Evolutionary conservation across 331 rosid species (phyloP).

Genomic region (Rosa hybrid): DNA sequence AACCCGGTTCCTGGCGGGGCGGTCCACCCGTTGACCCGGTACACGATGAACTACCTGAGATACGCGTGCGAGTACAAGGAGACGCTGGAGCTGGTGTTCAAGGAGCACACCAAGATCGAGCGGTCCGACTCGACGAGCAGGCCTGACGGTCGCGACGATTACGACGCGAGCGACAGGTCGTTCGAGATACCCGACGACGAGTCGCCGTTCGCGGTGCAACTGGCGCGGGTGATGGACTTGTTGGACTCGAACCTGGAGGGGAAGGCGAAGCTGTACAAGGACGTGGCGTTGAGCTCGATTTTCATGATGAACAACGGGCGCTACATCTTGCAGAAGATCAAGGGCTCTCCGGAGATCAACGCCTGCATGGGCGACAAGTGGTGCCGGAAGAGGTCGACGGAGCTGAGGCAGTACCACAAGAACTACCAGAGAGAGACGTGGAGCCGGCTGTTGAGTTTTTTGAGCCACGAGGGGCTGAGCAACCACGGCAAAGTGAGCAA

Average conservation of each 20-base stretch:
- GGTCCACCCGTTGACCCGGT: slow-evolving; percentile 75
- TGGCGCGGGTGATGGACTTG: slow-evolving; percentile 56
- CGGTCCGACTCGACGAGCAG: slow-evolving; percentile 51
- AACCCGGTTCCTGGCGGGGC: slow-evolving; percentile 72
- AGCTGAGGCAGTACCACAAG: slow-evolving; percentile 66
- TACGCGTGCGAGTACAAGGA: slow-evolving; percentile 61
- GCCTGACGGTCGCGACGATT: not conserved
- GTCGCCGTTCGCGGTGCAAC: slow-evolving; percentile 51
- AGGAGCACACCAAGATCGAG: slow-evolving; percentile 51
- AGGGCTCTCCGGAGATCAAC: slow-evolving; percentile 50
- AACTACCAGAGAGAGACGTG: slow-evolving; percentile 74
- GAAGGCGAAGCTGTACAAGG: slow-evolving; percentile 60
- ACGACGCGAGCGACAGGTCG: slow-evolving; percentile 11
- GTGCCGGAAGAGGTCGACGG: slow-evolving; percentile 63
- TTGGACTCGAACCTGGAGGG: slow-evolving; percentile 64
- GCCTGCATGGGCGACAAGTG: slow-evolving; percentile 60
- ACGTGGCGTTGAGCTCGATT: slow-evolving; percentile 52
- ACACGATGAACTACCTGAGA: slow-evolving; percentile 64
- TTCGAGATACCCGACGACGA: not conserved
- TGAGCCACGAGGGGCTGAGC: slow-evolving; percentile 58
- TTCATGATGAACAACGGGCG: slow-evolving; percentile 93
- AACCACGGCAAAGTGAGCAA: slow-evolving; percentile 62
- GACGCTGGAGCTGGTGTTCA: slow-evolving; percentile 64
- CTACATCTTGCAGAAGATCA: slow-evolving; percentile 74
- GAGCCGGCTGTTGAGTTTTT: slow-evolving; percentile 45